Base-by-base conservation (phyloP, 164 flowering plant species). In the Malania oleifera region DNA sequence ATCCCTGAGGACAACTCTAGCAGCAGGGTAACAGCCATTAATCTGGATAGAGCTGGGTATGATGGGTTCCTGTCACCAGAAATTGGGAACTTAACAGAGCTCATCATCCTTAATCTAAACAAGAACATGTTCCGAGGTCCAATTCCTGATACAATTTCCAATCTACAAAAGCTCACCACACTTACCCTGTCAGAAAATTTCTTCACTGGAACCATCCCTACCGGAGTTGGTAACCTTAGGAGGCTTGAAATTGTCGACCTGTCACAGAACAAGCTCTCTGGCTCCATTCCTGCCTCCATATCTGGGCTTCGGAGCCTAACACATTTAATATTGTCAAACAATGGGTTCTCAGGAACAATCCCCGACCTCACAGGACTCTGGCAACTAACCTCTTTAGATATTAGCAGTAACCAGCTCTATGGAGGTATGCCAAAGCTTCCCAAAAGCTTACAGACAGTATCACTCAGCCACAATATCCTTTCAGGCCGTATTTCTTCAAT, bases 61-160 rank as follows among this genome's bases (percentile, higher is more conserved):
- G 80, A 78, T 15, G 82, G 82, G 14, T 78, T 75, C 43, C 63
- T 78, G 18, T 26, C 73, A 1, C 67, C 69, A 1, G 41, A 45
- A 34, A 63, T 79, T 11, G 83, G 74, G 7, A 74, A 76, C 69
- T 55, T 79, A 4, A 63, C 79, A 5, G 79, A 76, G 66, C 77
- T 76, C 24, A 59, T 58, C 14, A 18, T 9, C 25, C 70, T 76
- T 2, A 55, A 59, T 34, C 57, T 79, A 6, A 58, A 63, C 54
- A 59, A 49, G 29, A 79, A 79, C 77, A 67, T 55, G 28, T 74
- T 79, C 57, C 55, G 79, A 38, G 78, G 83, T 0, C 75, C 83
- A 5, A 60, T 79, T 3, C 78, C 83, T 5, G 56, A 54, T 0
- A 22, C 71, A 35, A 57, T 79, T 14, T 18, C 58, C 29, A 64